Conservation (phyloP, 2,329 filamentous ascomycete genomes). For the Westerdykella ornata region DNA sequence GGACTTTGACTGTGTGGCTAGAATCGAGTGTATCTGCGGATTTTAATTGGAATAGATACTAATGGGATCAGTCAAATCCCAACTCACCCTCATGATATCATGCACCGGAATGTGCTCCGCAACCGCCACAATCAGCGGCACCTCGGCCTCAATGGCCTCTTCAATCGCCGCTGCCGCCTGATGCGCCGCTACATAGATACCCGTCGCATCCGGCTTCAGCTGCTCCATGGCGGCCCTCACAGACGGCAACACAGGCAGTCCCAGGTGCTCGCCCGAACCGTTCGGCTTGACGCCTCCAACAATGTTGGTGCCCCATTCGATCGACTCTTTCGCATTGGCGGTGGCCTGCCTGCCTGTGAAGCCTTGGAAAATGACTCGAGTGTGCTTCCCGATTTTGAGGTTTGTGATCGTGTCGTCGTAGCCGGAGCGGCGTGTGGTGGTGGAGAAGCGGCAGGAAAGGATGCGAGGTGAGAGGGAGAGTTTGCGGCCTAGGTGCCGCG, state of each 20-base stretch:
- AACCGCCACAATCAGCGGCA: conserved; percentile 70
- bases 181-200: conserved; percentile 72
- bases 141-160: conserved; percentile 72
- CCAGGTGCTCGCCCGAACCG: conserved; percentile 63
- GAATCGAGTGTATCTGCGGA: conserved; percentile 57
- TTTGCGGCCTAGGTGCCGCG: conserved; percentile 6
- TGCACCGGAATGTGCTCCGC: conserved; percentile 75
- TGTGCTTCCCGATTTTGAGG: conserved; percentile 60
- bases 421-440: conserved; percentile 28
- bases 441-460: conserved; percentile 22
- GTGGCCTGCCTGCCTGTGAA: conserved; percentile 66
- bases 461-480: conserved; percentile 2
- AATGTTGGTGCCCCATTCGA: conserved; percentile 72
- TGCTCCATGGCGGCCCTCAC: conserved; percentile 62
- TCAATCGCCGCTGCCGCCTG: conserved; percentile 67
- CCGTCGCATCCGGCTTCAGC: conserved; percentile 68
- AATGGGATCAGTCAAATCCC: background rate
- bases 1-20: conserved; percentile 64
- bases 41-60: conserved; percentile 3
- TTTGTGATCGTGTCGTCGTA: conserved; percentile 60
- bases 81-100: conserved; percentile 62
- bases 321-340: conserved; percentile 66
- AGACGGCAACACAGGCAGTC: conserved; percentile 62
- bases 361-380: conserved; percentile 62
- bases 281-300: conserved; percentile 72